Conservation (phyloP, 768 basidiomycete species). For the Tylopilus rubrobrunneus region DNA sequence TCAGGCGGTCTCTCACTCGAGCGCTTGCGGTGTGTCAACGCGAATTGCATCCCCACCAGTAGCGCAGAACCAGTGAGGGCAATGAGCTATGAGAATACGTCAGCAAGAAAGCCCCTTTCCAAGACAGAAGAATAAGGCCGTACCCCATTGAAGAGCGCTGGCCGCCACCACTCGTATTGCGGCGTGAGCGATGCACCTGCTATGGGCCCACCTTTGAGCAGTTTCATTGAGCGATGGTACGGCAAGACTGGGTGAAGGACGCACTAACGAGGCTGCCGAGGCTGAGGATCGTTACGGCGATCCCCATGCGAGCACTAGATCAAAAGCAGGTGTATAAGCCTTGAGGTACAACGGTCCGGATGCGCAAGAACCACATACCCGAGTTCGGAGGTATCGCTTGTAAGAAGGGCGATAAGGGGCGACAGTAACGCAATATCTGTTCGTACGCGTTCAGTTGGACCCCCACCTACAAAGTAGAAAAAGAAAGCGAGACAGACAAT, state of each 20-base stretch:
- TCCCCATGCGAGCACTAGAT: not conserved
- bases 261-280: slow-evolving; percentile 23
- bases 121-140: not conserved
- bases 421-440: slow-evolving; percentile 37
- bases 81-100: slow-evolving; percentile 3
- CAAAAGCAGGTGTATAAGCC: not conserved
- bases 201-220: slow-evolving; percentile 46
- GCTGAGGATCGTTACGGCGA: not conserved
- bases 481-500: slow-evolving; percentile 26
- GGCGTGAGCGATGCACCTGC: slow-evolving; percentile 50
- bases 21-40: not conserved
- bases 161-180: slow-evolving; percentile 53
- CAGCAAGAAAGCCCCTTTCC: not conserved
- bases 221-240: not conserved
- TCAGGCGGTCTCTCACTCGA: not conserved
- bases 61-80: slow-evolving; percentile 1
- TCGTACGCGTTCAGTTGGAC: not conserved
- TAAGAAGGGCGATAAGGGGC: slow-evolving; percentile 42
- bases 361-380: slow-evolving; percentile 30
- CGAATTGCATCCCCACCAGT: slow-evolving; percentile 8
- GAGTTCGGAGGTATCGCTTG: slow-evolving; percentile 45
- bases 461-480: not conserved
- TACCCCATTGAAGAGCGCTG: slow-evolving; percentile 48
- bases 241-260: slow-evolving; percentile 2
- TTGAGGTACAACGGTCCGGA: not conserved